These are phyloP conservation scores for Collariella sp. DNA, from an alignment of 495 filamentous ascomycete species.

Conservation along the genomic window DNA sequence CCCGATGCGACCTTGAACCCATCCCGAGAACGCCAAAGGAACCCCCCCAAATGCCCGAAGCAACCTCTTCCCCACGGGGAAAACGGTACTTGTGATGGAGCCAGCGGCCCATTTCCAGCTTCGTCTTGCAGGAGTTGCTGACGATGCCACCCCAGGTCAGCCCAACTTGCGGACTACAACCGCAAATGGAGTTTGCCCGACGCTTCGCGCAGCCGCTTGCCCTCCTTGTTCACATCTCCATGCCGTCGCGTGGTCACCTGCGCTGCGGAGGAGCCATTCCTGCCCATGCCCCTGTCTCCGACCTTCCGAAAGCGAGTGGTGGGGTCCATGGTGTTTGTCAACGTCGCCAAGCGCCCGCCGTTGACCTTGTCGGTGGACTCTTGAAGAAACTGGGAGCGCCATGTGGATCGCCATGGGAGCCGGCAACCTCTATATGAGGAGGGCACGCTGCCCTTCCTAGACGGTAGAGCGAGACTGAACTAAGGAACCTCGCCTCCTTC, in stretches of 20 bases:
- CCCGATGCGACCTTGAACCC: not conserved
- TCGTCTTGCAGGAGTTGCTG: not conserved
- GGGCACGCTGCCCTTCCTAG: not conserved
- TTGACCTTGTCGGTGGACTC: not conserved
- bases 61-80: constrained; percentile 6
- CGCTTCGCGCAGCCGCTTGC: constrained; percentile 16
- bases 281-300: not conserved
- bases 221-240: constrained; percentile 20
- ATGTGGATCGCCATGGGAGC: not conserved
- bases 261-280: not conserved
- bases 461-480: not conserved
- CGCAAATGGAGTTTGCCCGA: not conserved
- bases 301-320: not conserved
- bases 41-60: not conserved
- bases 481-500: constrained; percentile 1
- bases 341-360: not conserved
- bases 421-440: not conserved
- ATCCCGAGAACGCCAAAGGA: not conserved
- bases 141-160: not conserved
- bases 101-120: not conserved
- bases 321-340: not conserved
- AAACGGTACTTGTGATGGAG: not conserved
- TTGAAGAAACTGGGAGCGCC: not conserved
- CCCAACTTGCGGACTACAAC: constrained; percentile 1
- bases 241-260: constrained; percentile 19